Evolutionary conservation across 345 rosid species (phyloP), one percentile per base, ranked within the genome.

Genomic region (Lumnitzera racemosa): DNA sequence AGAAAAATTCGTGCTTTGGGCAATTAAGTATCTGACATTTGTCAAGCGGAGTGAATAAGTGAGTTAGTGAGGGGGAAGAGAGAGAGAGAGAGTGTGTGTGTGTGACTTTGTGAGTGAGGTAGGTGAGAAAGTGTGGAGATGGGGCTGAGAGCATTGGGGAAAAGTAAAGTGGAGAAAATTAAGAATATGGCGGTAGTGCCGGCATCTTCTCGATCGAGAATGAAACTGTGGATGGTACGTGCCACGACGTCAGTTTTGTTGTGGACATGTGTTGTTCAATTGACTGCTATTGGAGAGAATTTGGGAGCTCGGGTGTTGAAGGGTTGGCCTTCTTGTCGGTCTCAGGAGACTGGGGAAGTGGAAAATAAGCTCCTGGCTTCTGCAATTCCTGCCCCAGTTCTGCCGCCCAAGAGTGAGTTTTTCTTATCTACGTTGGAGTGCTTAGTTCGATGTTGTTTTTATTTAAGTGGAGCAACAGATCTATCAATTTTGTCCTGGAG

Each of bases 211-310:
- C 57, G 81, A 68, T 79, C 95, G 54, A 79, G 78, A 62, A 82
- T 77, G 85, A 86, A 90, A 74, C 67, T 88, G 66, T 90, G 99
- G 99, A 72, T 88, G 81, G 79, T 90, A 61, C 81, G 99, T 2
- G 99, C 97, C 58, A 76, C 95, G 58, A 83, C 96, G 0, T 78
- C 95, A 55, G 79, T 95, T 69, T 72, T 95, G 76, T 76, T 95
- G 3, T 95, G 99, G 99, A 95, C 97, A 25, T 95, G 99, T 64
- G 62, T 86, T 51, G 95, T 95, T 55, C 99, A 95, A 64, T 71
- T 90, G 74, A 86, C 92, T 63, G 83, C 97, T 43, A 46, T 95
- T 69, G 96, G 97, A 10, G 96, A 88, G 70, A 79, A 79, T 55
- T 86, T 97, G 99, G 92, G 95, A 4, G 96, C 97, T 3, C 68